Evolutionary conservation across 2,329 filamentous ascomycete species (phyloP).

Genomic region (Cladophialophora yegresii): DNA sequence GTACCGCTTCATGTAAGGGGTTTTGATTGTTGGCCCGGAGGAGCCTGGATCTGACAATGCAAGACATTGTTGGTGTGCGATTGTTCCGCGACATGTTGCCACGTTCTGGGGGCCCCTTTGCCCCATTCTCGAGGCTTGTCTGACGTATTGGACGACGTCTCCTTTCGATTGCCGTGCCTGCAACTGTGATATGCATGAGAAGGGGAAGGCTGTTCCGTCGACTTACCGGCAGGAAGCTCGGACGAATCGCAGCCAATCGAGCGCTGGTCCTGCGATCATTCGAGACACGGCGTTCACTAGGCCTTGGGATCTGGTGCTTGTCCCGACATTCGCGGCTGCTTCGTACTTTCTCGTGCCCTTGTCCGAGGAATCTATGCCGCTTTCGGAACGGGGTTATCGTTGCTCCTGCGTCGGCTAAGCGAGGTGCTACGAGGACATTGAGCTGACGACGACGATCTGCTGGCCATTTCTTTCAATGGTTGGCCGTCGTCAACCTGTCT

Average conservation of each 20-base stretch:
- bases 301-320: not conserved
- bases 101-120: not conserved
- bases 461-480: constrained; percentile 11
- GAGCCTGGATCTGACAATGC: constrained; percentile 17
- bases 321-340: constrained; percentile 9
- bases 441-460: not conserved
- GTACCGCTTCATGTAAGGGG: constrained; percentile 10
- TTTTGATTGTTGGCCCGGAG: not conserved
- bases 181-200: constrained; percentile 33
- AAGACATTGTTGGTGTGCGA: constrained; percentile 17
- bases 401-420: constrained; percentile 11
- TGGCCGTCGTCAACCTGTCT: not conserved
- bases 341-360: constrained; percentile 7
- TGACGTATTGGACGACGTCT: constrained; percentile 9
- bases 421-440: constrained; percentile 17
- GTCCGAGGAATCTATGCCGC: constrained; percentile 7
- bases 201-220: constrained; percentile 18
- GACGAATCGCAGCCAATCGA: constrained; percentile 21
- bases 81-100: not conserved
- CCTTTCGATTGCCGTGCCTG: constrained; percentile 12
- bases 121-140: constrained; percentile 8
- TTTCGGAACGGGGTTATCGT: constrained; percentile 19
- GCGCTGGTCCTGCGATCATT: constrained; percentile 7
- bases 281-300: constrained; percentile 20
- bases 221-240: constrained; percentile 22